These are phyloP conservation scores for Blastomyces parvus DNA, from an alignment of 2,329 filamentous ascomycete genomes.

Conservation along the genomic window DNA sequence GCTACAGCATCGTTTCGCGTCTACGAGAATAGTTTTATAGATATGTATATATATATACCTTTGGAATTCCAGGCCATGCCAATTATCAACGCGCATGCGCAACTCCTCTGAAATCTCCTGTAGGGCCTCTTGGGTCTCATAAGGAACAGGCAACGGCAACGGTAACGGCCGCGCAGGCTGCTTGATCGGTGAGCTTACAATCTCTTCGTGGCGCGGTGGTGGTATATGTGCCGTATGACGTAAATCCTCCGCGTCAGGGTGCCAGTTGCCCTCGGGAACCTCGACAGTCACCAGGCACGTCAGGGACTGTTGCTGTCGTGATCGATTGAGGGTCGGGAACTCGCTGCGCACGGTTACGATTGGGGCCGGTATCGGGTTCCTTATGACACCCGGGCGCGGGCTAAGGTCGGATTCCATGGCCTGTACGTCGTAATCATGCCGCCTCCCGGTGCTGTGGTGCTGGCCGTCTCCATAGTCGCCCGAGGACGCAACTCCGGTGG, in stretches of 20 bases:
- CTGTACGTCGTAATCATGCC: constrained; percentile 91
- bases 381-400: constrained; percentile 50
- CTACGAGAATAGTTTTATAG: not conserved
- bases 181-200: constrained; percentile 43
- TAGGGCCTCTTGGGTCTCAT: constrained; percentile 65
- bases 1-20: constrained; percentile 1
- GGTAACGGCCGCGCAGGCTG: constrained; percentile 44
- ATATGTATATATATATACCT: constrained; percentile 49
- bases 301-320: constrained; percentile 85
- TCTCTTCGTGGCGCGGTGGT: constrained; percentile 40
- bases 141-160: too few species aligned
- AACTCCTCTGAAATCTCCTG: constrained; percentile 81
- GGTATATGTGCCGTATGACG: constrained; percentile 44
- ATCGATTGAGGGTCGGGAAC: constrained; percentile 86
- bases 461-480: constrained; percentile 70
- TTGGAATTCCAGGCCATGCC: constrained; percentile 90
- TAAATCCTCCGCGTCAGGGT: constrained; percentile 60
- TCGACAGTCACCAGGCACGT: constrained; percentile 93
- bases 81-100: constrained; percentile 85
- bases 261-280: constrained; percentile 48
- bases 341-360: constrained; percentile 93
- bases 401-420: constrained; percentile 77
- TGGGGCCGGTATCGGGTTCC: constrained; percentile 82
- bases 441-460: constrained; percentile 55
- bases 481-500: constrained; percentile 63